Evolutionary conservation across 306 rosid species (phyloP).

Genomic region (Delonix regia): DNA sequence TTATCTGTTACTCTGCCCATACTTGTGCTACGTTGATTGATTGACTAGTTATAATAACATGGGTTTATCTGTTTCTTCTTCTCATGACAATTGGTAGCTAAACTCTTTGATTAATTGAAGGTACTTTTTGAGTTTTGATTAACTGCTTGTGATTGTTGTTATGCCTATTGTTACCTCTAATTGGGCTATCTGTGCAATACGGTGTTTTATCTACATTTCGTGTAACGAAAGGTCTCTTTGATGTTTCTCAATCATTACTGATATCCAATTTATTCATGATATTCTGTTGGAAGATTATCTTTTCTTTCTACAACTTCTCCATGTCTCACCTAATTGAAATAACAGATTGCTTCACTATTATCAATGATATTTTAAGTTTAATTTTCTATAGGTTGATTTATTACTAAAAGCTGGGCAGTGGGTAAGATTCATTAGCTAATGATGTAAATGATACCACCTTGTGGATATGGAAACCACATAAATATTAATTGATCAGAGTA

Average conservation of each 20-base stretch:
- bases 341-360: neutral
- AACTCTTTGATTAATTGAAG: slow-evolving; percentile 11
- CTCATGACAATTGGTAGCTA: neutral
- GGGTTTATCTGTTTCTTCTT: neutral
- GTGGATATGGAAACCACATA: neutral
- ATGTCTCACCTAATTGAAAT: slow-evolving; percentile 4
- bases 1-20: neutral
- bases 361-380: neutral
- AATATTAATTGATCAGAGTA: neutral
- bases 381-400: neutral
- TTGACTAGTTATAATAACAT: slow-evolving; percentile 11
- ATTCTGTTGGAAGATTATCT: neutral
- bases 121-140: neutral
- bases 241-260: neutral
- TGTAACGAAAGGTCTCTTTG: neutral
- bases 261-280: neutral
- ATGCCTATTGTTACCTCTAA: neutral
- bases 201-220: neutral
- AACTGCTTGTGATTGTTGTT: neutral
- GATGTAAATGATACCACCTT: neutral
- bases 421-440: neutral
- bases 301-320: neutral
- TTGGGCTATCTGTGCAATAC: neutral
- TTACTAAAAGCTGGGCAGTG: neutral
- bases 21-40: neutral